Evolutionary conservation across 768 basidiomycete species (phyloP), one percentile per base, ranked within the genome.

Genomic region (Suillus ampliporus): DNA sequence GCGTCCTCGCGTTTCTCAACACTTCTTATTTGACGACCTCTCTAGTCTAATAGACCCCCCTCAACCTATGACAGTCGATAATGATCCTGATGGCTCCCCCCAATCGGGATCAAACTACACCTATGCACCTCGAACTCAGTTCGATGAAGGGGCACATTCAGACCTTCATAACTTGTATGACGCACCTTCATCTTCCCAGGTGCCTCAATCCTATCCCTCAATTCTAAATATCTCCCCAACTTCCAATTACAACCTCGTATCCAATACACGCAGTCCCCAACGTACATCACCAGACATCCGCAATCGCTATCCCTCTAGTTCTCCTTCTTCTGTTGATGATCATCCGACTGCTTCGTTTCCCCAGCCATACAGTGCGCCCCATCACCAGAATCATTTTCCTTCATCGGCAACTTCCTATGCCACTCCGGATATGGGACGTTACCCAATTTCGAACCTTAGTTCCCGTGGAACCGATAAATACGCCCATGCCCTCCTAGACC

Each of bases 381-480:
- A 77, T 61, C 72, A 81, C 57, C 80, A 82, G 62, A 75, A 78
- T 68, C 80, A 80, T 60, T 84, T 84, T 70, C 69, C 79, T 67
- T 71, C 78, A 67, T 76, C 76, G 71, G 68, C 73, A 71, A 75
- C 74, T 74, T 77, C 79, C 68, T 78, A 77, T 63, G 11, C 57
- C 17, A 71, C 68, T 73, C 72, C 80, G 60, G 74, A 73, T 72
- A 77, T 76, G 70, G 82, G 80, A 67, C 77, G 74, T 72, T 77
- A 72, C 76, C 67, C 70, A 72, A 75, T 72, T 48, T 56, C 53
- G 10, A 67, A 80, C 70, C 73, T 73, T 72, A 71, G 77, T 58
- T 61, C 73, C 60, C 81, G 79, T 71, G 69, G 69, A 63, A 73
- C 60, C 64, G 75, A 74, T 73, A 74, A 72, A 71, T 68, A 76